Conservation (phyloP, 495 filamentous ascomycete species). For the Trichoderma reesei region DNA sequence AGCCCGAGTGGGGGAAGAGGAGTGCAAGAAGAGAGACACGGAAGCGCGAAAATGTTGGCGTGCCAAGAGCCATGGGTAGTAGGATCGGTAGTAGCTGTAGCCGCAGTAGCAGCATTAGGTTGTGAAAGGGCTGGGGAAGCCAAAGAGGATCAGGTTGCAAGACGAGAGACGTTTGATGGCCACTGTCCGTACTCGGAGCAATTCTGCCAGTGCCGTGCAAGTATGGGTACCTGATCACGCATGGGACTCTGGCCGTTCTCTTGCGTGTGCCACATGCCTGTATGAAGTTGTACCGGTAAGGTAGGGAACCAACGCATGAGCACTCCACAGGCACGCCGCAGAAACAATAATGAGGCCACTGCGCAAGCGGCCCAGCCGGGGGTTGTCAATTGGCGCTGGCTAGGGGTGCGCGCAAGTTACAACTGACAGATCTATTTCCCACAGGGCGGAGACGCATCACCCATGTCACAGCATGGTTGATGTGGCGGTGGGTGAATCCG, state of each 20-base stretch:
- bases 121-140: not conserved
- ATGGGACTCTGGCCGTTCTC: not conserved
- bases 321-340: conserved; percentile 6
- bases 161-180: not conserved
- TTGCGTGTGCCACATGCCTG: not conserved
- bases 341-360: conserved; percentile 5
- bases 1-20: not conserved
- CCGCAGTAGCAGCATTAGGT: too few relatives aligned
- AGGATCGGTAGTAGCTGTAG: not conserved
- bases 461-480: conserved; percentile 5
- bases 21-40: not conserved
- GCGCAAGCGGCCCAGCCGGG: not conserved
- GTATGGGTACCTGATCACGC: not conserved
- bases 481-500: conserved; percentile 7
- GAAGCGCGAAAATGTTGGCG: not conserved
- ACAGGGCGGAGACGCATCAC: not conserved
- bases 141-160: not conserved
- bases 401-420: not conserved
- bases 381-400: not conserved
- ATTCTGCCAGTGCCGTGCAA: not conserved
- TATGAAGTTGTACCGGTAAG: not conserved
- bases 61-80: not conserved
- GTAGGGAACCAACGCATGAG: not conserved
- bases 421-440: conserved; percentile 9
- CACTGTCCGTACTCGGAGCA: not conserved